Base-by-base conservation (phyloP, 257 asterid genomes). In the Misopates orontium region DNA sequence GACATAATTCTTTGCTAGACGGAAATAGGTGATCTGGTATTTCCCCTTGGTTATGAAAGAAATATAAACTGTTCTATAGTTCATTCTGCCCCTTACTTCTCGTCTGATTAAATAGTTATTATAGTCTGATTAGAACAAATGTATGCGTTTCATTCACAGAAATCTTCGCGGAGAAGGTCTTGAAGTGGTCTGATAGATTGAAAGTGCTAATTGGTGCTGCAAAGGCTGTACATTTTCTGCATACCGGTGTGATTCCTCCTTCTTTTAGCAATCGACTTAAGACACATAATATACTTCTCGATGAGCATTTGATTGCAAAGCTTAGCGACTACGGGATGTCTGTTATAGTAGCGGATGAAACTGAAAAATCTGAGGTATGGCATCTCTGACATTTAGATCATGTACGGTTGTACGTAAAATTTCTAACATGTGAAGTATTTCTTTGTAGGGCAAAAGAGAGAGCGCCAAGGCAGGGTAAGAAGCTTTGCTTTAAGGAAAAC, bases 271-370 rank as follows among this genome's bases (percentile, higher is more conserved):
- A 93, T 73, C 84, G 78, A 21, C 82, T 93, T 68, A 93, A 83
- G 81, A 84, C 95, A 6, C 77, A 83, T 61, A 93, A 86, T 67
- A 80, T 93, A 77, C 84, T 93, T 59, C 84, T 93, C 10, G 97
- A 93, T 61, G 90, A 86, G 70, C 92, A 93, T 69, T 76, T 82
- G 73, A 78, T 93, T 67, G 95, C 97, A 56, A 90, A 90, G 75
- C 87, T 93, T 64, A 86, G 97, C 48, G 97, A 93, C 81, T 90
- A 90, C 48, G 97, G 99, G 74, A 93, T 90, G 89, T 86, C 96
- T 75, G 68, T 93, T 56, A 77, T 89, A 67, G 79, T 82, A 64
- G 79, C 84, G 23, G 97, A 87, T 67, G 97, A 90, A 74, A 71
- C 65, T 40, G 95, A 85, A 69, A 85, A 78, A 68, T 66, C 74